Conservation (phyloP, 2,329 filamentous ascomycete genomes). For the Alternaria conjuncta region DNA sequence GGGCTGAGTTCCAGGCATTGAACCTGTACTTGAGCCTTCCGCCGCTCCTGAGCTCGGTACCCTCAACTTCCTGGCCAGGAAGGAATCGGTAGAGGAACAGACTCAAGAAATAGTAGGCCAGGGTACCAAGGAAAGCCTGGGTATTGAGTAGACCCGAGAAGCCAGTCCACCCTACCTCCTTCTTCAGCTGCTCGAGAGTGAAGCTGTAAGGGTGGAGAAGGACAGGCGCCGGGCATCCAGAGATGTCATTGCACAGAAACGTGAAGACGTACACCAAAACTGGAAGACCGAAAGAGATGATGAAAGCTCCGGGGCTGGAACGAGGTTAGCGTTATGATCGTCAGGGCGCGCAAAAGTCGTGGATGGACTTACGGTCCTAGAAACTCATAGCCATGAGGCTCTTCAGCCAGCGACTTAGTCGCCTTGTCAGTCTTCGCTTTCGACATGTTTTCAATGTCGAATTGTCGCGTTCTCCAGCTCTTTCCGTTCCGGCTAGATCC, state of each 20-base stretch:
- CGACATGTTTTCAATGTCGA: constrained; percentile 28
- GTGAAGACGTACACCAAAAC: constrained; percentile 77
- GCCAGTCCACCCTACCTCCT: constrained; percentile 85
- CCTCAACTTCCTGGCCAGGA: constrained; percentile 74
- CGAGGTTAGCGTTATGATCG: constrained; percentile 17
- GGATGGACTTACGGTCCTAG: constrained; percentile 46
- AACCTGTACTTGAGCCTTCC: constrained; percentile 83
- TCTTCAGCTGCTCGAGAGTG: constrained; percentile 74
- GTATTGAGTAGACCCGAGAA: constrained; percentile 73
- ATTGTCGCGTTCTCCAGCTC: constrained; percentile 5
- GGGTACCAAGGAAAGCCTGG: constrained; percentile 70
- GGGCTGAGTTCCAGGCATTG: constrained; percentile 75
- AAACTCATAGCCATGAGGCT: constrained; percentile 50
- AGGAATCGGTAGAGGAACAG: constrained; percentile 77
- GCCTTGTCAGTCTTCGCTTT: constrained; percentile 24
- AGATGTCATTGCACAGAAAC: constrained; percentile 90
- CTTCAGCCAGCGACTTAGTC: constrained; percentile 24
- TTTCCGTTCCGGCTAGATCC: constrained; percentile 2
- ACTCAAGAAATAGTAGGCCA: constrained; percentile 80
- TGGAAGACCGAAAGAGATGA: constrained; percentile 81
- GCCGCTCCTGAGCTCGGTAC: constrained; percentile 72
- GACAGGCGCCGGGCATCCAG: constrained; percentile 87
- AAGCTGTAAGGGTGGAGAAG: constrained; percentile 75
- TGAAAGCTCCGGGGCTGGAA: constrained; percentile 73
- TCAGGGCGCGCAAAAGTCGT: neutral